A percentile compares a stretch with the other conserved stretches of the same genome.
These are phyloP conservation scores for Teratosphaeria nubilosa DNA, from an alignment of 2,329 filamentous ascomycete genomes.

Conservation along the genomic window DNA sequence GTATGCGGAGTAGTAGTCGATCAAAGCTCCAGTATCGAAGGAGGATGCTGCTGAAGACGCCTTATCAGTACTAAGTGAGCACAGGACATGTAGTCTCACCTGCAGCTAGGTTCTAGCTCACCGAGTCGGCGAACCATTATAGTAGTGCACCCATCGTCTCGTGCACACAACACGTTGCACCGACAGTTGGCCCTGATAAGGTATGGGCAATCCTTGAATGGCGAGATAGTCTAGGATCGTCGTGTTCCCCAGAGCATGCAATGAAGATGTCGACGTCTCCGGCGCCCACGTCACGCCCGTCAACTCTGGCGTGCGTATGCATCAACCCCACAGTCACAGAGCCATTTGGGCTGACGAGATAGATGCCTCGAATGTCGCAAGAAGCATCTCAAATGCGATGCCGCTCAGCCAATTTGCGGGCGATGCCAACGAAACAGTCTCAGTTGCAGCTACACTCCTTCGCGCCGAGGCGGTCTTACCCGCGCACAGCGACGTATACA, in stretches of 20 bases:
- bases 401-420: neutral
- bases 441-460: constrained; percentile 1
- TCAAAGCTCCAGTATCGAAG: too few relatives aligned
- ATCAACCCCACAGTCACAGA: neutral
- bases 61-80: too few relatives aligned
- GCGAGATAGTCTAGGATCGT: neutral
- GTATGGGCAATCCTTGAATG: neutral
- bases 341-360: neutral
- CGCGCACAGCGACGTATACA: neutral
- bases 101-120: too few relatives aligned
- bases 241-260: neutral
- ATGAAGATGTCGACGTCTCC: neutral
- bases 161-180: neutral
- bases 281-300: neutral
- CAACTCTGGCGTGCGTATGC: neutral
- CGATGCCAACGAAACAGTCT: neutral
- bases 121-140: neutral
- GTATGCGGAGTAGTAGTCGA: too few relatives aligned
- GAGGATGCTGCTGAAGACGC: too few relatives aligned
- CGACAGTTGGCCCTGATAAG: neutral
- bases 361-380: constrained; percentile 2
- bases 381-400: constrained; percentile 2
- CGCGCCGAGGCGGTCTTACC: neutral
- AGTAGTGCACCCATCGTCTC: too few relatives aligned
- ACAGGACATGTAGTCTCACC: too few relatives aligned